Evolutionary conservation across 176 grass and related monocot species (phyloP), one percentile per base, ranked within the genome.

Genomic region (Oryza nivara): DNA sequence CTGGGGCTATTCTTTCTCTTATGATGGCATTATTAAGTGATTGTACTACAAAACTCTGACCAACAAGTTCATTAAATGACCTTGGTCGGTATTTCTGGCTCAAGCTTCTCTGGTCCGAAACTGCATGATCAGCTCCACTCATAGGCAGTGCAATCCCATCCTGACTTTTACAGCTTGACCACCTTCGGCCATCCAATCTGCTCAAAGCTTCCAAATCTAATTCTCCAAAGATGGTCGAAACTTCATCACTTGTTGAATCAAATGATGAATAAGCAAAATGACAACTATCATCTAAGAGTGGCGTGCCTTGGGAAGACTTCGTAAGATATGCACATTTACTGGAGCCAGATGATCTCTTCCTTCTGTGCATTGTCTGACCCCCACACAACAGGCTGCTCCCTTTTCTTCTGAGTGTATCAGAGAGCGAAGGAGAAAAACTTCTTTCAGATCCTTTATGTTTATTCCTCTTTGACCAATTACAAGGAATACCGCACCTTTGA

Each of bases 141-240:
- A 46, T 43, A 60, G 86, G 73, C 6, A 90, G 13, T 56, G 86
- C 91, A 61, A 85, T 73, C 26, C 87, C 87, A 36, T 98, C 96
- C 82, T 93, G 87, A 75, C 96, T 98, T 94, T 90, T 98, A 88
- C 96, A 98, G 69, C 91, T 98, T 87, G 96, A 98, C 96, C 96
- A 98, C 70, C 96, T 95, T 82, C 87, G 94, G 68, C 93, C 96
- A 90, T 98, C 96, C 84, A 98, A 88, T 71, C 96, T 91, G 84
- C 96, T 98, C 47, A 94, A 79, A 61, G 93, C 93, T 89, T 98
- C 96, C 75, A 98, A 93, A 89, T 98, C 93, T 90, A 98, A 80
- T 66, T 98, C 96, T 61, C 85, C 96, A 91, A 94, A 90, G 77
- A 90, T 96, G 75, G 89, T 92, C 58, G 96, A 98, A 82, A 98